A percentile compares a stretch with the other conserved stretches of the same genome.
phyloP scores from a whole-genome alignment of 1,284 basidiomycete genomes.

The Pseudozyma thailandica region DNA sequence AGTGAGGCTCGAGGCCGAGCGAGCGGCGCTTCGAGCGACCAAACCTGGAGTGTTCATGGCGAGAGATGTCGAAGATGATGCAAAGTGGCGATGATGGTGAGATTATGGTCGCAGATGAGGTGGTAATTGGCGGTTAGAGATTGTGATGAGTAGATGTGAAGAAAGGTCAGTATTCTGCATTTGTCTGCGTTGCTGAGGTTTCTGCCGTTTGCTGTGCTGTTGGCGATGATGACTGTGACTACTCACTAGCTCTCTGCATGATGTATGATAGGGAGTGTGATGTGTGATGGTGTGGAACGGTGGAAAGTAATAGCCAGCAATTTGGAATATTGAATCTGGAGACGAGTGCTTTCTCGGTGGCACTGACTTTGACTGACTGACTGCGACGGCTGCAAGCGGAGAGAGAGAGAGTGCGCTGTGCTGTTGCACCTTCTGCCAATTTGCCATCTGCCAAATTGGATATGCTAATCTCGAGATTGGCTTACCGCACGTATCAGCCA shows the following conservation, averaged over 20 bases:
- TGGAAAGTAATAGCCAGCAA: constrained; percentile 5
- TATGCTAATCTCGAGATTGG: constrained; percentile 29
- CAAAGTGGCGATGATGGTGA: background rate
- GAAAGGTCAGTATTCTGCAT: constrained; percentile 8
- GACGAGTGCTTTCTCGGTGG: constrained; percentile 14
- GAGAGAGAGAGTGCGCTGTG: constrained; percentile 1
- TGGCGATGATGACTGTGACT: background rate
- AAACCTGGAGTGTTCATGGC: constrained; percentile 20
- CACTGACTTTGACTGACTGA: constrained; percentile 14
- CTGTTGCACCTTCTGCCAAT: constrained; percentile 1
- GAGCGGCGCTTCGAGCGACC: constrained; percentile 52
- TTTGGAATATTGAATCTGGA: constrained; percentile 19
- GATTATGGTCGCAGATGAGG: background rate
- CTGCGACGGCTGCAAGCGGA: constrained; percentile 12
- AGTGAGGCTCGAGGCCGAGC: constrained; percentile 43
- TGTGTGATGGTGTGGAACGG: constrained; percentile 23
- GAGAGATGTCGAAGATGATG: background rate
- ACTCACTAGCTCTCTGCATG: constrained; percentile 52
- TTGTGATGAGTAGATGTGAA: background rate
- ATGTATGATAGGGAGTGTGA: constrained; percentile 19
- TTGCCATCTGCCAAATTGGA: constrained; percentile 1
- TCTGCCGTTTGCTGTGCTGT: constrained; percentile 1
- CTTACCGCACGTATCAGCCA: constrained; percentile 18
- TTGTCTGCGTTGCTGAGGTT: too few relatives aligned
- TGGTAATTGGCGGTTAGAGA: background rate